These are phyloP conservation scores for Obelidium mucronatum DNA, from an alignment of 192 early-diverging fungal genomes.

Conservation along the genomic window DNA sequence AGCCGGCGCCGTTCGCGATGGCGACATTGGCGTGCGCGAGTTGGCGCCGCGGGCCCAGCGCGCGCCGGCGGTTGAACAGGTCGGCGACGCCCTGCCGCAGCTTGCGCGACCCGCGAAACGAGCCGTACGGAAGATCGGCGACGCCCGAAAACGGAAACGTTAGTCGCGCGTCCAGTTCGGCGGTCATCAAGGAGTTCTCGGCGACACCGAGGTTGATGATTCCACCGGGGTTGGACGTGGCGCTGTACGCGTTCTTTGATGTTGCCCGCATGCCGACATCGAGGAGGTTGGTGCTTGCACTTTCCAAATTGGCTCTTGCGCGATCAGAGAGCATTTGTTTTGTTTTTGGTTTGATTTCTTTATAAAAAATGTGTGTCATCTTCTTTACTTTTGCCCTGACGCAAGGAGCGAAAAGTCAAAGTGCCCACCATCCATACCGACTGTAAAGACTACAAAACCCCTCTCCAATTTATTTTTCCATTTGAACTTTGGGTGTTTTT, in stretches of 20 bases:
- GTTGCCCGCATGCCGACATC: background rate
- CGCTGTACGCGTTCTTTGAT: slow-evolving; percentile 36
- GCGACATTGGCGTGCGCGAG: slow-evolving; percentile 63
- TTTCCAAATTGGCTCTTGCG: background rate
- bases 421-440: no score
- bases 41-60: slow-evolving; percentile 37
- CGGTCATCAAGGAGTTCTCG: slow-evolving; percentile 73
- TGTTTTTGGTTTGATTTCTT: background rate
- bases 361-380: no score
- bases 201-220: slow-evolving; percentile 85
- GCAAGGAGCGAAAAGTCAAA: no score
- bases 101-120: slow-evolving; percentile 58
- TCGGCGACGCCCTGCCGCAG: slow-evolving; percentile 68
- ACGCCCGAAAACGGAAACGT: no score
- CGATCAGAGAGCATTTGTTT: background rate
- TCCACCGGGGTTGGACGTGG: slow-evolving; percentile 64
- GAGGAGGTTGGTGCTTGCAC: background rate
- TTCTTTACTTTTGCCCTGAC: no score
- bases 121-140: slow-evolving; percentile 44
- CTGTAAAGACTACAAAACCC: no score
- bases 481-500: no score
- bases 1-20: slow-evolving; percentile 71
- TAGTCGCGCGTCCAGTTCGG: slow-evolving; percentile 29
- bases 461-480: no score
- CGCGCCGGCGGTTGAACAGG: slow-evolving; percentile 73